Evolutionary conservation across 768 basidiomycete species (phyloP), one percentile per base, ranked within the genome.

Genomic region (Trametes villosa): DNA sequence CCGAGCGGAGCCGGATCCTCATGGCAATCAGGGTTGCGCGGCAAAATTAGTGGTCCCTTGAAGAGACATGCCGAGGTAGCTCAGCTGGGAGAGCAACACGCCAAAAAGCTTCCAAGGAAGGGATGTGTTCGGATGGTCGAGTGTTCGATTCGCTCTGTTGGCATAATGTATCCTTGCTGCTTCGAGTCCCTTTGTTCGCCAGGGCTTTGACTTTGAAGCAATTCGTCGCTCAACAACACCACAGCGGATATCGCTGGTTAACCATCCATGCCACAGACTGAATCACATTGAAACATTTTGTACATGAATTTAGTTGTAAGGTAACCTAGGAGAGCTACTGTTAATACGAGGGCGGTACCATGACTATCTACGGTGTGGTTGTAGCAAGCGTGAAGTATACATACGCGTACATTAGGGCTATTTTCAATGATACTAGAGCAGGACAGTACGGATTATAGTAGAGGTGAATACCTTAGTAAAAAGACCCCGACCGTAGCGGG

Each of bases 21-120:
- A n/a, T n/a, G n/a, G n/a, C n/a, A n/a, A n/a, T n/a, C n/a, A n/a
- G n/a, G n/a, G n/a, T n/a, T n/a, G n/a, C n/a, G n/a, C n/a, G n/a
- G n/a, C n/a, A n/a, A n/a, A n/a, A n/a, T n/a, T n/a, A n/a, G n/a
- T n/a, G n/a, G n/a, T n/a, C n/a, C 8, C 26, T 15, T 15, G 3
- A 27, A 1, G 7, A 18, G n/a, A 9, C 20, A 33, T 18, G 70
- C 68, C 70, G 70, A 65, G 67, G 70, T 71, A 70, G 70, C 69
- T 71, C 70, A 70, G 70, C 68, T 71, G 70, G 70, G 69, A 71
- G 69, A 70, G 70, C 70, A 69, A 67, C 69, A 71, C 69, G 70
- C 70, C 70, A 69, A 71, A 80, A n/a, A n/a, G n/a, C n/a, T n/a
- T n/a, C n/a, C n/a, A n/a, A n/a, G n/a, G n/a, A n/a, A n/a, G n/a